Evolutionary conservation across 139 green algal species (phyloP).

Genomic region (Tetradesmus obliquus): DNA sequence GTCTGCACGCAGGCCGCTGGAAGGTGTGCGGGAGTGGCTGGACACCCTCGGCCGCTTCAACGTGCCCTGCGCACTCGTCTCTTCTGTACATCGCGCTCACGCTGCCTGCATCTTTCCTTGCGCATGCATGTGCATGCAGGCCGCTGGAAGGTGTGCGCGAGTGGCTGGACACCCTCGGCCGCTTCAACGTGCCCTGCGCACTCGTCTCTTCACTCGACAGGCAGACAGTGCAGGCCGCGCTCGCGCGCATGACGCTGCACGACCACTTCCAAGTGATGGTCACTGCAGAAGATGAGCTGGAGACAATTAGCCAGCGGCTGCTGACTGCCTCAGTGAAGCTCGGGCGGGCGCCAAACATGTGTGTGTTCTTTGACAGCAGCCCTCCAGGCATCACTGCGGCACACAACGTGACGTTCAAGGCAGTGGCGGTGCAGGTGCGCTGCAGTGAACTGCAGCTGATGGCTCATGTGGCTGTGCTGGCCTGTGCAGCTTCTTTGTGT

Average conservation of each 20-base stretch:
- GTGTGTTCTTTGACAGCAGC: constrained; percentile 82
- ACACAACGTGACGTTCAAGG: constrained; percentile 94
- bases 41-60: constrained; percentile 64
- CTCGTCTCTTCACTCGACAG: constrained; percentile 73
- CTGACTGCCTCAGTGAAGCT: constrained; percentile 89
- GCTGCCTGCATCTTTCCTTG: too few species aligned
- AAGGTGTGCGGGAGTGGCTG: constrained; percentile 78
- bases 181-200: constrained; percentile 75
- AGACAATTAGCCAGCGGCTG: constrained; percentile 79
- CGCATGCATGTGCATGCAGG: too few species aligned
- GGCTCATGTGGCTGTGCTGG: too few species aligned
- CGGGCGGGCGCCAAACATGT: constrained; percentile 83
- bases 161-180: constrained; percentile 77
- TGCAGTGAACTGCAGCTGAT: not conserved
- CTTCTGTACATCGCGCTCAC: too few species aligned
- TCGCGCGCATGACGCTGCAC: constrained; percentile 73
- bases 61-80: constrained; percentile 80
- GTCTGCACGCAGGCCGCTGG: constrained; percentile 34
- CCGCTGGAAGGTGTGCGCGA: constrained; percentile 63
- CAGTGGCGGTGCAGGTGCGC: constrained; percentile 60
- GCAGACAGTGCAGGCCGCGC: constrained; percentile 45
- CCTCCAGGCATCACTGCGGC: constrained; percentile 82
- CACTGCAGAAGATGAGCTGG: constrained; percentile 88
- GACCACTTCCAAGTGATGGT: constrained; percentile 72
- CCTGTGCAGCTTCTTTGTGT: not conserved